Evolutionary conservation across 2,329 filamentous ascomycete genomes (phyloP).

Genomic region (Fusarium metavorans): DNA sequence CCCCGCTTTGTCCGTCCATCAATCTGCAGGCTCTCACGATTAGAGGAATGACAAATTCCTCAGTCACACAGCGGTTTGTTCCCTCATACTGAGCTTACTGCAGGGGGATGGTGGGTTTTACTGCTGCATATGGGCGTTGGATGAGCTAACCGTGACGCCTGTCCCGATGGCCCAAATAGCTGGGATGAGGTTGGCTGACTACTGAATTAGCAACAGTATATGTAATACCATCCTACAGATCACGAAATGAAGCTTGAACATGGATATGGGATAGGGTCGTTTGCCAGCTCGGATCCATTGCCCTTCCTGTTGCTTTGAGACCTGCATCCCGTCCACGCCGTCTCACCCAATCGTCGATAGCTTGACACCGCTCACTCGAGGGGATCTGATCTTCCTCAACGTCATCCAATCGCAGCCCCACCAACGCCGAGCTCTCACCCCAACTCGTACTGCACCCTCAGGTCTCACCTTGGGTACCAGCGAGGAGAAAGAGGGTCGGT

Average conservation of each 20-base stretch:
- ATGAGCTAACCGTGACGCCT: slow-evolving; percentile 42
- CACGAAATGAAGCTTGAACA: neutral
- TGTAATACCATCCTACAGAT: neutral
- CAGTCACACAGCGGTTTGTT: slow-evolving; percentile 25
- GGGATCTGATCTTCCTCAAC: slow-evolving; percentile 37
- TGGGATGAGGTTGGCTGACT: slow-evolving; percentile 4
- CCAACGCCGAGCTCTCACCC: slow-evolving; percentile 32
- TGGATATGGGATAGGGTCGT: neutral
- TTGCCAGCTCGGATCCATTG: neutral
- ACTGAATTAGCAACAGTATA: neutral
- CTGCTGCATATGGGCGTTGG: slow-evolving; percentile 12
- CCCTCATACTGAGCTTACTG: neutral
- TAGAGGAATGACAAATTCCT: slow-evolving; percentile 34
- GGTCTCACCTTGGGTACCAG: slow-evolving; percentile 14
- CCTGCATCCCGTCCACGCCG: slow-evolving; percentile 15
- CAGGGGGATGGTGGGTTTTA: neutral
- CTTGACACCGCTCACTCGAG: slow-evolving; percentile 18
- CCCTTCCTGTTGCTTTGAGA: slow-evolving; percentile 17
- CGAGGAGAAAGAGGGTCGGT: slow-evolving; percentile 11
- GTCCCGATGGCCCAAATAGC: slow-evolving; percentile 19
- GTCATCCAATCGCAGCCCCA: slow-evolving; percentile 48
- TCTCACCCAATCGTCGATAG: slow-evolving; percentile 28
- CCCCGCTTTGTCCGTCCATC: slow-evolving; percentile 25
- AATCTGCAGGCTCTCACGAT: slow-evolving; percentile 13
- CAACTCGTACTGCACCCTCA: slow-evolving; percentile 7